Evolutionary conservation across 2,329 filamentous ascomycete species (phyloP).

Genomic region (Diplodia mutila): DNA sequence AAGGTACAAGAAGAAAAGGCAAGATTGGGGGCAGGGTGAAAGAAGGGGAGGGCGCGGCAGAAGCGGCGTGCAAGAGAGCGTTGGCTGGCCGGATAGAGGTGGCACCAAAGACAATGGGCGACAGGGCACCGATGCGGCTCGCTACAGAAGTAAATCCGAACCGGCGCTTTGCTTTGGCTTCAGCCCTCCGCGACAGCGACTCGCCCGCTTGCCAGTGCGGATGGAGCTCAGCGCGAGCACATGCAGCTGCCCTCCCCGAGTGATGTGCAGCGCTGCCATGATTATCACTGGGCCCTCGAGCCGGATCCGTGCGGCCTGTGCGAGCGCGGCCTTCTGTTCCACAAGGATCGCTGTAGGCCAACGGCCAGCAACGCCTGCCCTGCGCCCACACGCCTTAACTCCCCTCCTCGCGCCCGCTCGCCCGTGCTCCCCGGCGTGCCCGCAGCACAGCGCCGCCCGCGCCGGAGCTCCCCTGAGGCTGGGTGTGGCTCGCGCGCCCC

Average conservation of each 20-base stretch:
- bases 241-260: slow-evolving; percentile 9
- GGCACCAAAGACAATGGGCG: slow-evolving; percentile 12
- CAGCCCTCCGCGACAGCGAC: background rate
- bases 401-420: background rate
- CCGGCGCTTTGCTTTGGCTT: background rate
- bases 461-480: slow-evolving; percentile 3
- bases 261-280: slow-evolving; percentile 16
- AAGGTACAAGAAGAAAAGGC: slow-evolving; percentile 26
- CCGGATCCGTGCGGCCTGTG: slow-evolving; percentile 16
- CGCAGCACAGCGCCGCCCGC: slow-evolving; percentile 7
- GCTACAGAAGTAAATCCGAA: slow-evolving; percentile 18
- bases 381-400: background rate
- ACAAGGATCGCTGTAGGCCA: slow-evolving; percentile 12
- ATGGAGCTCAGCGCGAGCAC: slow-evolving; percentile 7
- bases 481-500: background rate
- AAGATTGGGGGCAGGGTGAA: slow-evolving; percentile 8
- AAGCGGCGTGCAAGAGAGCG: slow-evolving; percentile 16
- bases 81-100: slow-evolving; percentile 13
- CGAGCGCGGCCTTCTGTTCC: slow-evolving; percentile 8
- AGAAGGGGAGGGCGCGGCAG: slow-evolving; percentile 8
- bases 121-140: slow-evolving; percentile 14
- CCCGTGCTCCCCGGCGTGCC: background rate
- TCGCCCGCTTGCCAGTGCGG: background rate
- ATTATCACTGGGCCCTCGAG: slow-evolving; percentile 17
- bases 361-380: background rate